Evolutionary conservation across 805 yeast genomes (phyloP).

Genomic region (Candida vaughaniae): DNA sequence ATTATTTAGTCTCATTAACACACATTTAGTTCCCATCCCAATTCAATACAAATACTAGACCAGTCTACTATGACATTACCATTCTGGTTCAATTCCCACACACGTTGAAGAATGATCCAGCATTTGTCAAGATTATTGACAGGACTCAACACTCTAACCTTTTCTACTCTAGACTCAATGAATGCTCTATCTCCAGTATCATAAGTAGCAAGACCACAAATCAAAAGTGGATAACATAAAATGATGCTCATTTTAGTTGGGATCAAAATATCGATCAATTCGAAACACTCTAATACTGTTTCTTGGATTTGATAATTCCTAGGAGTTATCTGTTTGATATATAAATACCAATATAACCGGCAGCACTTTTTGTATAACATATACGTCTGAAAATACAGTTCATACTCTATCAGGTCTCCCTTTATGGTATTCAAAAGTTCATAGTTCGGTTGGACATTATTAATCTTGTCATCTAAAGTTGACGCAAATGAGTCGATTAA

Average conservation of each 20-base stretch:
- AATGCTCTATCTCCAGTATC: no score
- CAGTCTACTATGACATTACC: constrained; percentile 18
- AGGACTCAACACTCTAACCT: constrained; percentile 16
- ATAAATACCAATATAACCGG: constrained; percentile 1
- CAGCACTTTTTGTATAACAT: constrained; percentile 2
- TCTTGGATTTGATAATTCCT: not conserved
- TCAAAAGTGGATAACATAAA: constrained; percentile 16
- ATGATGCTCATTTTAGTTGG: constrained; percentile 6
- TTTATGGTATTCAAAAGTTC: not conserved
- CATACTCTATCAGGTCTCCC: constrained; percentile 3
- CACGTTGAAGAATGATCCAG: constrained; percentile 15
- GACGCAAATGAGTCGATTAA: not conserved
- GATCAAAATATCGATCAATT: constrained; percentile 1
- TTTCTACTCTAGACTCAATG: no score
- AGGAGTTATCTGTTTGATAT: constrained; percentile 2
- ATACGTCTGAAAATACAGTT: not conserved
- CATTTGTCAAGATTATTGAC: constrained; percentile 17
- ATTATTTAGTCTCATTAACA: no score
- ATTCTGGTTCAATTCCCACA: constrained; percentile 18
- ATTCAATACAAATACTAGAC: constrained; percentile 21
- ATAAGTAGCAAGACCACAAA: constrained; percentile 23
- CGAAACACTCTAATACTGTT: not conserved
- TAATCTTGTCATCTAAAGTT: not conserved
- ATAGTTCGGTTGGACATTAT: not conserved
- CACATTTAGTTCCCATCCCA: constrained; percentile 19